Evolutionary conservation across 495 filamentous ascomycete genomes (phyloP).

Genomic region (Aspergillus mulundensis): DNA sequence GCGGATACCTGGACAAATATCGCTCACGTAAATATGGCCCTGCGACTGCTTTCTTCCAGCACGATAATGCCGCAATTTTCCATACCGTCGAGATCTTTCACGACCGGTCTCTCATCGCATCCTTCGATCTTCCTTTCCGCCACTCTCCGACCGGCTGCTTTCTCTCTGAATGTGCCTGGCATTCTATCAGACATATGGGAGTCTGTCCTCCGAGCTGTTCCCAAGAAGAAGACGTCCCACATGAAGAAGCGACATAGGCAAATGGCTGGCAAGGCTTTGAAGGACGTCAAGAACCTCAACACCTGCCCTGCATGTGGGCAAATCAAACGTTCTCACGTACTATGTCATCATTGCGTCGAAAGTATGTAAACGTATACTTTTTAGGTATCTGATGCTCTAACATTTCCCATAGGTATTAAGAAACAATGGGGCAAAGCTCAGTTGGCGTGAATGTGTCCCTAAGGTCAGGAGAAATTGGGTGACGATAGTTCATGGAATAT

Average conservation of each 20-base stretch:
- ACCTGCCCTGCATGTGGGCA: conserved; percentile 85
- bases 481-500: neutral
- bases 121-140: conserved; percentile 19
- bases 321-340: conserved; percentile 77
- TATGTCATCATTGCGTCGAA: conserved; percentile 81
- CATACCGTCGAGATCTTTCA: conserved; percentile 11
- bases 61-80: conserved; percentile 11
- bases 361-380: conserved; percentile 39
- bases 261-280: conserved; percentile 88
- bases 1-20: neutral
- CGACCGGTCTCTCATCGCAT: conserved; percentile 12
- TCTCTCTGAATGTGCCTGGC: conserved; percentile 47
- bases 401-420: conserved; percentile 26
- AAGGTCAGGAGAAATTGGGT: neutral
- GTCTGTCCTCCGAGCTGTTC: conserved; percentile 83
- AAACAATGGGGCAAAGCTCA: conserved; percentile 27
- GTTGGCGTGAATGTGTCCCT: conserved; percentile 15
- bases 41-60: conserved; percentile 21
- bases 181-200: conserved; percentile 82
- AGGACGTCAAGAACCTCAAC: conserved; percentile 81
- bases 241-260: conserved; percentile 91
- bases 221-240: conserved; percentile 98
- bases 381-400: neutral
- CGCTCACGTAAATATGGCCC: neutral
- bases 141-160: conserved; percentile 19